Conservation (phyloP, 2,329 filamentous ascomycete genomes). For the Bipolaris oryzae region DNA sequence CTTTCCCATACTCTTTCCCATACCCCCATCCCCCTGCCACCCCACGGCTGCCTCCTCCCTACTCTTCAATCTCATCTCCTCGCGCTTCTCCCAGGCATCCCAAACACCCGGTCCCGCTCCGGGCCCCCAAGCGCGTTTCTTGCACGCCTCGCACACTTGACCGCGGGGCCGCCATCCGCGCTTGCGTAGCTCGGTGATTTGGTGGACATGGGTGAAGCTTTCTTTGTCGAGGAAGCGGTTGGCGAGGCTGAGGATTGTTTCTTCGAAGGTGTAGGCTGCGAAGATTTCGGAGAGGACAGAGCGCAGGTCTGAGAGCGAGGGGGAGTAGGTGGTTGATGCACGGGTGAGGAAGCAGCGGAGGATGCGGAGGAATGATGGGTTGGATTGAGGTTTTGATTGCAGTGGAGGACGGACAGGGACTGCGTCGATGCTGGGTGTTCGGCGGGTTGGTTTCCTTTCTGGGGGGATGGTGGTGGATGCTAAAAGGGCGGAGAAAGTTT, state of each 20-base stretch:
- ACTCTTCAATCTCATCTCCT: constrained; percentile 43
- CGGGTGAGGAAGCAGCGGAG: constrained; percentile 85
- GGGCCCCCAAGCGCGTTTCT: constrained; percentile 83
- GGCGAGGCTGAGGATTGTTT: constrained; percentile 82
- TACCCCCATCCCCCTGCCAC: constrained; percentile 36
- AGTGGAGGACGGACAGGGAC: constrained; percentile 28
- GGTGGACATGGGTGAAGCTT: constrained; percentile 80
- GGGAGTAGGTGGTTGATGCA: constrained; percentile 75
- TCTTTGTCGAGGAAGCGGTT: constrained; percentile 88
- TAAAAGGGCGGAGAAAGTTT: constrained; percentile 86
- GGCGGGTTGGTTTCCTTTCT: constrained; percentile 21
- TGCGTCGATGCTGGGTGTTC: constrained; percentile 31
- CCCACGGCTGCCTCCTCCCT: constrained; percentile 54
- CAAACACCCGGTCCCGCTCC: constrained; percentile 79
- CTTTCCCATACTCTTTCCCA: constrained; percentile 53
- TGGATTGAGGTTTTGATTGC: constrained; percentile 51
- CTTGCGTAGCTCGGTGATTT: constrained; percentile 75
- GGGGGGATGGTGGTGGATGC: constrained; percentile 63
- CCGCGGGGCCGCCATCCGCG: constrained; percentile 87
- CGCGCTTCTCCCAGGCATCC: constrained; percentile 75
- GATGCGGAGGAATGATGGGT: constrained; percentile 84
- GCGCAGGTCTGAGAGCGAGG: constrained; percentile 84
- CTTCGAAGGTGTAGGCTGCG: constrained; percentile 93
- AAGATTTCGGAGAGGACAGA: constrained; percentile 88
- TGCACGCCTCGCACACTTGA: constrained; percentile 87